These are phyloP conservation scores for Brachypodium distachyon DNA, from an alignment of 202 grass and related monocot genomes.

Conservation along the genomic window DNA sequence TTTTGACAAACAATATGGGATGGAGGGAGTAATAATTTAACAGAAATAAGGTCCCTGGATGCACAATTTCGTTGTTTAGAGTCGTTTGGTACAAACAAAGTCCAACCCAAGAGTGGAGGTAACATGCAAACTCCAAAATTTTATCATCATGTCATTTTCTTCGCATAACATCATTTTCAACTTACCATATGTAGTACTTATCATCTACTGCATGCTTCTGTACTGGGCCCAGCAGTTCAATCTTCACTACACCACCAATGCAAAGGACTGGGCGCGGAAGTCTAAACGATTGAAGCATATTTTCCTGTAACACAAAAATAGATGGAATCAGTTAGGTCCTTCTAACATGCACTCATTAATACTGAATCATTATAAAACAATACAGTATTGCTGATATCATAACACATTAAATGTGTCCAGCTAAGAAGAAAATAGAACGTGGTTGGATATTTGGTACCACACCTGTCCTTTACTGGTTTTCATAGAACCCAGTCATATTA, in stretches of 20 bases:
- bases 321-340: constrained; percentile 13
- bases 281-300: constrained; percentile 70
- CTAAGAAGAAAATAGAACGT: neutral
- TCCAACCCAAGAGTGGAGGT: neutral
- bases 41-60: neutral
- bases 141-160: neutral
- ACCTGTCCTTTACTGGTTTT: neutral
- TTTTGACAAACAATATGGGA: too few species aligned
- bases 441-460: neutral
- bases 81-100: too few species aligned
- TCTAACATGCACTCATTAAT: neutral
- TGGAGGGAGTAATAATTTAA: neutral
- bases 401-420: neutral
- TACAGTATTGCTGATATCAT: neutral
- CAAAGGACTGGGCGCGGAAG: constrained; percentile 66
- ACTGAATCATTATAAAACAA: neutral
- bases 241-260: constrained; percentile 77
- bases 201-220: constrained; percentile 63
- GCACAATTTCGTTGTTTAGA: neutral
- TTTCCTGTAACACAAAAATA: constrained; percentile 46
- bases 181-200: constrained; percentile 91
- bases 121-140: neutral
- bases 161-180: neutral
- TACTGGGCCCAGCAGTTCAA: constrained; percentile 76
- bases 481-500: neutral